Evolutionary conservation across 306 rosid genomes (phyloP).

Genomic region (Canavalia ensiformis): DNA sequence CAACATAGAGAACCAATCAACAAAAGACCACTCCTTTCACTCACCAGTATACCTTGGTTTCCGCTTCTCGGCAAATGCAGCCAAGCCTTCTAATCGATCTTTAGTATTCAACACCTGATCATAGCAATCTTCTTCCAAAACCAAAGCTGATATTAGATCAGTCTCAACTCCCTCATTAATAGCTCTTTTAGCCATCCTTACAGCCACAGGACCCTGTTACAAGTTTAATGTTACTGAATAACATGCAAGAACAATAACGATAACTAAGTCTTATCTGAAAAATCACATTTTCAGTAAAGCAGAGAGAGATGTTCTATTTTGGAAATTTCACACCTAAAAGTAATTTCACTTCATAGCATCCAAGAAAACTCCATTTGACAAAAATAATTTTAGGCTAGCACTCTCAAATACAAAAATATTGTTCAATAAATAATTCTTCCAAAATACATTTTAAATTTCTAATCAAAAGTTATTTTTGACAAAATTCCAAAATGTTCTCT

Average conservation of each 20-base stretch:
- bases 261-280: slow-evolving; percentile 24
- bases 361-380: slow-evolving; percentile 20
- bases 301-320: background rate
- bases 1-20: slow-evolving; percentile 28
- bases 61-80: slow-evolving; percentile 93
- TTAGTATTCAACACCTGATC: slow-evolving; percentile 69
- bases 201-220: slow-evolving; percentile 89
- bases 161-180: slow-evolving; percentile 74
- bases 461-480: slow-evolving; percentile 18
- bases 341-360: slow-evolving; percentile 23
- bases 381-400: background rate
- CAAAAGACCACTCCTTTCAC: slow-evolving; percentile 44
- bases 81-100: slow-evolving; percentile 89
- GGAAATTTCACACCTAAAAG: background rate
- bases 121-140: slow-evolving; percentile 83
- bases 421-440: background rate
- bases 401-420: background rate
- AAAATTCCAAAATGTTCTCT: slow-evolving; percentile 1
- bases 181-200: slow-evolving; percentile 90
- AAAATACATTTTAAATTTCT: background rate
- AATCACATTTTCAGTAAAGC: background rate
- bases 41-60: slow-evolving; percentile 79
- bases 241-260: background rate
- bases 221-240: slow-evolving; percentile 9
- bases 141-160: slow-evolving; percentile 64